Evolutionary conservation across 2,329 filamentous ascomycete genomes (phyloP), one percentile per base, ranked within the genome.

Genomic region (Alternaria burnsii): DNA sequence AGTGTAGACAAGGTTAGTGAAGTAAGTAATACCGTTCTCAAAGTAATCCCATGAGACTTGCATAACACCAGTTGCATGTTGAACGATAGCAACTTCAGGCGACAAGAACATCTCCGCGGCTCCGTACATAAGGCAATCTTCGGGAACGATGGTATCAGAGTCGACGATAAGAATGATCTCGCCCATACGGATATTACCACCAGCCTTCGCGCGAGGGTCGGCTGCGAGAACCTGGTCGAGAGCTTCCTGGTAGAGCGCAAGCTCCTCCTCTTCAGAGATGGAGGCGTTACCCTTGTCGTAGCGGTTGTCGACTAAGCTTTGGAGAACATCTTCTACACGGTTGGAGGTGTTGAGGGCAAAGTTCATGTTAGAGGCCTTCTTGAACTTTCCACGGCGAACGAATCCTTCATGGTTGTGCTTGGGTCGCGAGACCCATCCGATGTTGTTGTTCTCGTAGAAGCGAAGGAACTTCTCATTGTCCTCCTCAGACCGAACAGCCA

Each of bases 181-280:
- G 55, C 92, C 92, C 44, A 95, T 83, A 52, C 92, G 91, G 68
- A 96, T 89, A 77, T 95, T 93, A 59, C 92, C 92, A 73, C 92
- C 91, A 34, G 92, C 92, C 89, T 89, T 70, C 3, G 66, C 92
- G 18, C 89, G 90, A 28, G 89, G 86, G 34, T 89, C 89, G 58
- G 91, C 86, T 48, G 88, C 85, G 24, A 93, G 83, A 18, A 90
- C 87, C 65, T 91, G 86, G 65, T 87, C 85, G 43, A 93, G 61
- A 16, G 67, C 67, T 30, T 72, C 57, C 8, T 65, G 24, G 41
- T 70, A 71, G 14, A 71, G 55, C 11, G 50, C 46, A 22, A 70
- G 76, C 75, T 80, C 81, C 22, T 73, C 53, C 24, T 75, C 71
- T 32, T 76, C 69, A 30, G 78, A 72, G 52, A 79, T 73, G 22